Evolutionary conservation across 495 filamentous ascomycete species (phyloP), one percentile per base, ranked within the genome.

Genomic region (Aspergillus ostianus): DNA sequence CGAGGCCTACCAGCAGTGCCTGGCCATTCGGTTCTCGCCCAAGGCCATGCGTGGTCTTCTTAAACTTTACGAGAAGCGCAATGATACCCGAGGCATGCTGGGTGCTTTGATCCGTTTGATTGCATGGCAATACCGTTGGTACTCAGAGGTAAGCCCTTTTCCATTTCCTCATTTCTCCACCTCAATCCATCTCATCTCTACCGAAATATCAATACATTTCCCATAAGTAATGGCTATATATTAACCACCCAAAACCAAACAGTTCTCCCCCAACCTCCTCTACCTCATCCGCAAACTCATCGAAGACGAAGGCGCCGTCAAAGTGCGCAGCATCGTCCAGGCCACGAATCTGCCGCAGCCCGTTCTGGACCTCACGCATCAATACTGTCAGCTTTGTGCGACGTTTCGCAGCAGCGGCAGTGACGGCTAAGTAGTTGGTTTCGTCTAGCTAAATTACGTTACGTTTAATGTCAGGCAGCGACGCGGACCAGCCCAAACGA

Each of bases 51-150:
- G 85, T 47, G 94, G 93, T 18, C 82, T 98, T 47, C 72, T 98
- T 64, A 85, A 85, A 65, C 79, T 88, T 49, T 90, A 92, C 64
- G 89, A 92, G 66, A 81, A 83, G 64, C 81, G 84, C 61, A 84
- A 86, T 36, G 90, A 89, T 68, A 89, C 89, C 9, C 76, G 90
- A 55, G 86, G 87, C 30, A 90, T 88, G 61, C 79, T 98, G 27
- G 87, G 85, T 45, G 85, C 88, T 10, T 79, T 97, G 55, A 97
- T 98, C 56, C 80, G 91, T 47, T 75, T 98, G 52, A 90, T 97
- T 36, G 90, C 93, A 5, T 98, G 94, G 94, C 93, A 98, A 77
- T 98, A 97, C 74, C 85, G 94, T 60, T 97, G 94, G 94, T 98
- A 98, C 76, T 96, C 92, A 26, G 95, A 91, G 82, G 88, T 90